These are phyloP conservation scores for Neurospora crassa DNA, from an alignment of 2,329 filamentous ascomycete genomes.

Conservation along the genomic window DNA sequence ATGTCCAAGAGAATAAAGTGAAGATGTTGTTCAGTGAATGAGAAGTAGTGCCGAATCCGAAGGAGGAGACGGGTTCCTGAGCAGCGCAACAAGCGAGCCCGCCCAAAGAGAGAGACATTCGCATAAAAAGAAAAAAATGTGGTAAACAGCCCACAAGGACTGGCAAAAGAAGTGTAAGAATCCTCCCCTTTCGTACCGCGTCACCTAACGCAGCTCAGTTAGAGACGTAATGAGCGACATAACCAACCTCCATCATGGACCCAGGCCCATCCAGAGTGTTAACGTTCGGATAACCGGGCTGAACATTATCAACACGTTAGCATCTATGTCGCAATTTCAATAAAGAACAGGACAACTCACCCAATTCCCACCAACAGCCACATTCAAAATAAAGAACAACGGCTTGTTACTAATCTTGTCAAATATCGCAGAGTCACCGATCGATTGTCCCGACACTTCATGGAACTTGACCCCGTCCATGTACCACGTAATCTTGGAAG, in stretches of 20 bases:
- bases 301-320: neutral
- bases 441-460: slow-evolving; percentile 30
- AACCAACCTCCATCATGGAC: slow-evolving; percentile 23
- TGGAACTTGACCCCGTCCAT: slow-evolving; percentile 35
- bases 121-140: neutral
- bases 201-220: neutral
- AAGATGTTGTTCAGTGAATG: neutral
- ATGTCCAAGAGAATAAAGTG: neutral
- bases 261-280: slow-evolving; percentile 20
- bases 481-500: slow-evolving; percentile 40
- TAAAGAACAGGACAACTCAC: slow-evolving; percentile 11
- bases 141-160: neutral
- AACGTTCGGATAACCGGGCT: slow-evolving; percentile 21
- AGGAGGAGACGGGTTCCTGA: neutral
- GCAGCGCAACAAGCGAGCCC: neutral
- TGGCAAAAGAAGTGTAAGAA: neutral
- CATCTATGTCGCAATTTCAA: neutral
- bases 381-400: slow-evolving; percentile 21
- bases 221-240: slow-evolving; percentile 19
- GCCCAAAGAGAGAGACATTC: neutral
- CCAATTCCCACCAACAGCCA: slow-evolving; percentile 25
- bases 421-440: slow-evolving; percentile 34
- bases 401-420: slow-evolving; percentile 22
- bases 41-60: neutral
- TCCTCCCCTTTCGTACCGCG: neutral